A percentile compares a stretch with the other conserved stretches of the same genome.
Conservation (phyloP, 495 filamentous ascomycete genomes). For the Penicillium psychrofluorescens region DNA sequence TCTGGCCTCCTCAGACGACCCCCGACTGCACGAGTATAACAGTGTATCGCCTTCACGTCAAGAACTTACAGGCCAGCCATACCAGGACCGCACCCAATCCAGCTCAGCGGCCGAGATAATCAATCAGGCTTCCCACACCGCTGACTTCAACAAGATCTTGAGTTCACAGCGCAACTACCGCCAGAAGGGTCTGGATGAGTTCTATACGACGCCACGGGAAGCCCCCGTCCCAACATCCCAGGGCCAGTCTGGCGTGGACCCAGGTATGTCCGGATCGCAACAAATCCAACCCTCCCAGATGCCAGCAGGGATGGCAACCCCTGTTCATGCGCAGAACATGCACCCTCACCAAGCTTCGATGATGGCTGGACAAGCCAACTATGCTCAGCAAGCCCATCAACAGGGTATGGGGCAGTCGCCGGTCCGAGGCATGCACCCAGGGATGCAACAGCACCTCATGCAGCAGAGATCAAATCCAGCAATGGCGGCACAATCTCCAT, state of each 20-base stretch:
- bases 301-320: slow-evolving; percentile 28
- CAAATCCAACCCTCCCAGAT: slow-evolving; percentile 37
- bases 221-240: slow-evolving; percentile 56
- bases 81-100: slow-evolving; percentile 77
- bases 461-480: slow-evolving; percentile 39
- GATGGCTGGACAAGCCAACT: slow-evolving; percentile 30
- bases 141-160: slow-evolving; percentile 82
- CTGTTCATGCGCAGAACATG: slow-evolving; percentile 31
- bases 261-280: slow-evolving; percentile 41
- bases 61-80: slow-evolving; percentile 81
- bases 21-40: slow-evolving; percentile 72
- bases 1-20: slow-evolving; percentile 68
- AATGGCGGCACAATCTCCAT: slow-evolving; percentile 33
- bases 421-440: slow-evolving; percentile 31
- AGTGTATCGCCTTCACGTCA: slow-evolving; percentile 80
- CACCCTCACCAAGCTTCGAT: slow-evolving; percentile 33
- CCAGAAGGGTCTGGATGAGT: slow-evolving; percentile 64
- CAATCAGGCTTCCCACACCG: slow-evolving; percentile 78
- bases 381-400: slow-evolving; percentile 29
- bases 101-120: slow-evolving; percentile 77
- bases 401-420: slow-evolving; percentile 39
- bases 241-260: slow-evolving; percentile 38
- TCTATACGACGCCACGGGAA: slow-evolving; percentile 74
- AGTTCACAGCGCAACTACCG: slow-evolving; percentile 68
- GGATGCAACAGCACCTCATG: slow-evolving; percentile 38